Conservation (phyloP, 2,329 filamentous ascomycete species). For the Phialocephala sp. region DNA sequence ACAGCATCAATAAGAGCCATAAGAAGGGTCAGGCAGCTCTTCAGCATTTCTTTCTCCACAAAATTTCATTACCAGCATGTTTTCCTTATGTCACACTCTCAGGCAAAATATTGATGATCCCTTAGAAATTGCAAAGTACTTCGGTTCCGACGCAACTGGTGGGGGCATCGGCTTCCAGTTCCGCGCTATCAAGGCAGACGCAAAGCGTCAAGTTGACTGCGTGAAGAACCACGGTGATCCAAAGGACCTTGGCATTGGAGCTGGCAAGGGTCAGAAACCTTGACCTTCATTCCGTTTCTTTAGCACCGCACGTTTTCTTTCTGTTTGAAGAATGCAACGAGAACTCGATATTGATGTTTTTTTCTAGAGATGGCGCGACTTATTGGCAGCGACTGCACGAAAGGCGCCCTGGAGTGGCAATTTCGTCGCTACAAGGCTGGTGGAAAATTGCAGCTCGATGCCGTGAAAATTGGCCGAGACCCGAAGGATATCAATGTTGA, state of each 20-base stretch:
- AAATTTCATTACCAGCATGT: not conserved
- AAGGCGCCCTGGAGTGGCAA: conserved; percentile 55
- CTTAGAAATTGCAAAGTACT: conserved; percentile 63
- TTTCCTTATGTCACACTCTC: conserved; percentile 8
- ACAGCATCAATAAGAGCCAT: not conserved
- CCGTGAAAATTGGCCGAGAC: conserved; percentile 50
- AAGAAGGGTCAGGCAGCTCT: conserved; percentile 15
- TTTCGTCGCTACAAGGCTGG: conserved; percentile 61
- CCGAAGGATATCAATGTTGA: conserved; percentile 41
- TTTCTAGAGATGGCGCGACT: conserved; percentile 23
- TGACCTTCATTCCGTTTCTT: conserved; percentile 13
- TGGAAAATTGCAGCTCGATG: conserved; percentile 53
- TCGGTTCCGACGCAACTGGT: conserved; percentile 60
- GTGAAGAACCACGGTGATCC: conserved; percentile 54
- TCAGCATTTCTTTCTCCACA: not conserved
- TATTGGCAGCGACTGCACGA: conserved; percentile 22
- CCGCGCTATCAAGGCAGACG: conserved; percentile 59
- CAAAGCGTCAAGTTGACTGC: conserved; percentile 53
- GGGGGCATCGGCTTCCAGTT: conserved; percentile 67
- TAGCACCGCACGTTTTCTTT: conserved; percentile 15
- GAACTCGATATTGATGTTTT: conserved; percentile 20
- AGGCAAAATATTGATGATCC: conserved; percentile 26
- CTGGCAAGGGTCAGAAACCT: conserved; percentile 24
- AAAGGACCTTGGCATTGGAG: conserved; percentile 30
- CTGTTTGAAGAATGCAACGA: not conserved